Conservation (phyloP, 2,329 filamentous ascomycete species). For the Ambrosiella cleistominuta region DNA sequence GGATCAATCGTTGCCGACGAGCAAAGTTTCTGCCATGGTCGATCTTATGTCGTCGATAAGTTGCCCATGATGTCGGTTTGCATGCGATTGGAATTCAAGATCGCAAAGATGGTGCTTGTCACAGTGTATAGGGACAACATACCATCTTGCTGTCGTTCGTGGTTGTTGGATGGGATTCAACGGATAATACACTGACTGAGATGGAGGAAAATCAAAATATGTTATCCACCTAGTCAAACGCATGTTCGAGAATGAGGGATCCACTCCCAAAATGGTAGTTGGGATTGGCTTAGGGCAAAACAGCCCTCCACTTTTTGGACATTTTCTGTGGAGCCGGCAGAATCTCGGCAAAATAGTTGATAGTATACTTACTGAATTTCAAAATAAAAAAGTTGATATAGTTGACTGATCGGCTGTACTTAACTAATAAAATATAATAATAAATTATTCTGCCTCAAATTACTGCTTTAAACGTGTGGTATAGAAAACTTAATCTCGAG, state of each 20-base stretch:
- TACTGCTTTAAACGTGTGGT: background rate
- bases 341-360: background rate
- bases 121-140: slow-evolving; percentile 10
- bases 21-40: background rate
- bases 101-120: background rate
- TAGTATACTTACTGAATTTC: background rate
- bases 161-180: slow-evolving; percentile 14
- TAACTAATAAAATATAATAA: background rate
- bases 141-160: slow-evolving; percentile 14
- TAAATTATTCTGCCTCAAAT: background rate
- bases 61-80: background rate
- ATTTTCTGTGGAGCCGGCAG: slow-evolving; percentile 8
- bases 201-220: slow-evolving; percentile 14
- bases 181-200: slow-evolving; percentile 12
- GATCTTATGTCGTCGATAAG: background rate
- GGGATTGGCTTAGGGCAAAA: slow-evolving; percentile 12
- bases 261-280: slow-evolving; percentile 12
- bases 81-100: background rate
- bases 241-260: slow-evolving; percentile 13
- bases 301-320: slow-evolving; percentile 5
- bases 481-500: background rate
- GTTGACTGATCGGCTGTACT: background rate
- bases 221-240: slow-evolving; percentile 12
- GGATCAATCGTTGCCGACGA: background rate
- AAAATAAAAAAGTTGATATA: background rate